Conservation (phyloP, 108 stramenopile species). For the Stephanodiscus minutulus region DNA sequence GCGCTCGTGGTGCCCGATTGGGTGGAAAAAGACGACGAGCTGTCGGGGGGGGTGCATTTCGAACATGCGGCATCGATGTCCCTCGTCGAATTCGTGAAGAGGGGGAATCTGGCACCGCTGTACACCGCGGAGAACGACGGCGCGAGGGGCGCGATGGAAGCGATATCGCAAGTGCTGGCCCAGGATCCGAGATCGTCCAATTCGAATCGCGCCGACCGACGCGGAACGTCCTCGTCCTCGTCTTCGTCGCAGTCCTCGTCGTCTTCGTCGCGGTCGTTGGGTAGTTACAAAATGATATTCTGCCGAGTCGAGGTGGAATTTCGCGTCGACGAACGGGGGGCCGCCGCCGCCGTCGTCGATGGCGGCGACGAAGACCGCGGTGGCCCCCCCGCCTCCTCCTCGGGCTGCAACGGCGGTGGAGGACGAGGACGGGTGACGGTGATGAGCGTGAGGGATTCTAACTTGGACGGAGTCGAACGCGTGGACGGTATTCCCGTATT, state of each 20-base stretch:
- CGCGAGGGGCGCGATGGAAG: slow-evolving; percentile 41
- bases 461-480: background rate
- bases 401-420: too few relatives aligned
- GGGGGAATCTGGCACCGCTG: slow-evolving; percentile 55
- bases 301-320: slow-evolving; percentile 4
- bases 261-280: background rate
- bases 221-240: slow-evolving; percentile 41
- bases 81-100: too few relatives aligned
- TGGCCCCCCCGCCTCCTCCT: too few relatives aligned
- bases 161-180: slow-evolving; percentile 67
- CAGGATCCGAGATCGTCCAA: slow-evolving; percentile 82
- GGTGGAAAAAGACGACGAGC: too few relatives aligned
- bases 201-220: slow-evolving; percentile 60
- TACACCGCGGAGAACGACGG: slow-evolving; percentile 58
- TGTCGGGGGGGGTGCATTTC: too few relatives aligned
- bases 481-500: slow-evolving; percentile 3
- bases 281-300: background rate
- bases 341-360: background rate
- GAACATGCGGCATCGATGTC: too few relatives aligned
- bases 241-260: background rate
- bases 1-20: slow-evolving; percentile 31
- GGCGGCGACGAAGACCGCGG: background rate
- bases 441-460: background rate
- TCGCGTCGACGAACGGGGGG: background rate
- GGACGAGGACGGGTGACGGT: too few relatives aligned